These are phyloP conservation scores for Lactarius indigo DNA, from an alignment of 768 basidiomycete genomes.

Conservation along the genomic window DNA sequence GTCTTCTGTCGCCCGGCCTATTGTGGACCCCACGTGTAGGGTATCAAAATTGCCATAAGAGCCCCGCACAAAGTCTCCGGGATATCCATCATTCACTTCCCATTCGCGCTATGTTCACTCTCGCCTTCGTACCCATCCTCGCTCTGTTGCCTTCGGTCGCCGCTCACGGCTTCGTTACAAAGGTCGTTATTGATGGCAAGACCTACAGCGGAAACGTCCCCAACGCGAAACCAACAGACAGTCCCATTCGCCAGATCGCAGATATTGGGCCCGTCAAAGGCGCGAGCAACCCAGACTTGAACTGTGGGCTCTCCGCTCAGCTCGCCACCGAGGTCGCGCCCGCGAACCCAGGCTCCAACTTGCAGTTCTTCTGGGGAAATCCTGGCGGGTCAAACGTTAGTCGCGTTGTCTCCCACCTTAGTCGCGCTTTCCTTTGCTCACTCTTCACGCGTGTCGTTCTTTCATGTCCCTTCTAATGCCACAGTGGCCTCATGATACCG, in stretches of 20 bases:
- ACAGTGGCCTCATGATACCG: slow-evolving; percentile 58
- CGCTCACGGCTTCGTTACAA: slow-evolving; percentile 20
- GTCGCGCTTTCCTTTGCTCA: not conserved
- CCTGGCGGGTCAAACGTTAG: slow-evolving; percentile 36
- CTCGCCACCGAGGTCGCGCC: slow-evolving; percentile 45
- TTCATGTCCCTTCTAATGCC: not conserved
- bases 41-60: not conserved
- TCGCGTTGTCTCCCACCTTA: not conserved
- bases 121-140: slow-evolving; percentile 27
- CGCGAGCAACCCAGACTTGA: slow-evolving; percentile 47
- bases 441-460: not conserved
- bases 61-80: not conserved
- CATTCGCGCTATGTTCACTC: slow-evolving; percentile 3
- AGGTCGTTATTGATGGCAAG: slow-evolving; percentile 23
- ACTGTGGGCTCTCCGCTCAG: slow-evolving; percentile 54
- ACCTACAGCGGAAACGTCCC: slow-evolving; percentile 22
- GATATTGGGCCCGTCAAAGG: slow-evolving; percentile 47
- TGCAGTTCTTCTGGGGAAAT: slow-evolving; percentile 52
- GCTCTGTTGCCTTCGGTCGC: slow-evolving; percentile 14
- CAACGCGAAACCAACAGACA: slow-evolving; percentile 12
- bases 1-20: not conserved
- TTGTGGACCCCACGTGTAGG: not conserved
- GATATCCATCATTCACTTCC: not conserved
- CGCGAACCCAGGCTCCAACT: slow-evolving; percentile 54
- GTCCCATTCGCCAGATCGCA: slow-evolving; percentile 40